A percentile compares a stretch with the other conserved stretches of the same genome.
phyloP scores from a whole-genome alignment of 495 filamentous ascomycete genomes.

The Penicillium pancosmium region DNA sequence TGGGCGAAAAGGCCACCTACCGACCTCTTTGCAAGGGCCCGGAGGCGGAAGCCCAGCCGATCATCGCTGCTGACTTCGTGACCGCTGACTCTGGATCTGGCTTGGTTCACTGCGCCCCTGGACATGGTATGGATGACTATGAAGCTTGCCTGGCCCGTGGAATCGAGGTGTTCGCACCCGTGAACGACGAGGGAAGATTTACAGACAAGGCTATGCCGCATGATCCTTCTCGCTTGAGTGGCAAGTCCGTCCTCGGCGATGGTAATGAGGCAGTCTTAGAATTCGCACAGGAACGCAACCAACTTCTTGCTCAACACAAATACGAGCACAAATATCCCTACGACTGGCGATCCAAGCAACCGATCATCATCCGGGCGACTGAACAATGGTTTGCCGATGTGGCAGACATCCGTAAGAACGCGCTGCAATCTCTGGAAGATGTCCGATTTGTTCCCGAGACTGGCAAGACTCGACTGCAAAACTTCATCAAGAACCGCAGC shows the following conservation, averaged over 20 bases:
- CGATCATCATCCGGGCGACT: slow-evolving; percentile 87
- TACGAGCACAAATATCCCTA: slow-evolving; percentile 94
- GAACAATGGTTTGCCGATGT: slow-evolving; percentile 98
- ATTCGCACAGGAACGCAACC: slow-evolving; percentile 53
- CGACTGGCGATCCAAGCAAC: slow-evolving; percentile 94
- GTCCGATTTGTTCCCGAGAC: slow-evolving; percentile 78
- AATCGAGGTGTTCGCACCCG: slow-evolving; percentile 74
- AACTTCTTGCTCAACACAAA: slow-evolving; percentile 66
- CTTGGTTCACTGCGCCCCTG: slow-evolving; percentile 90
- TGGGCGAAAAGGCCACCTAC: slow-evolving; percentile 66
- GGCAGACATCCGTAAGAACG: slow-evolving; percentile 71
- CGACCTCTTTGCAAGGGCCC: slow-evolving; percentile 62
- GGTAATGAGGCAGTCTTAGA: slow-evolving; percentile 71
- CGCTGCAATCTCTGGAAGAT: slow-evolving; percentile 65
- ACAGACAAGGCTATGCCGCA: slow-evolving; percentile 73
- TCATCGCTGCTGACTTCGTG: slow-evolving; percentile 85
- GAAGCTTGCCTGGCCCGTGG: slow-evolving; percentile 68
- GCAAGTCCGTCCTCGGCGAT: slow-evolving; percentile 61
- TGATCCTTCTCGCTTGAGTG: slow-evolving; percentile 61
- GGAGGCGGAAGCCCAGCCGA: slow-evolving; percentile 56
- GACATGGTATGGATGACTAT: slow-evolving; percentile 97
- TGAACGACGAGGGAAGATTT: slow-evolving; percentile 79
- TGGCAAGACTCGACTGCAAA: slow-evolving; percentile 72
- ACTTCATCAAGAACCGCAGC: slow-evolving; percentile 81
- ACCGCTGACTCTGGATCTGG: slow-evolving; percentile 85